Evolutionary conservation across 306 rosid species (phyloP), one percentile per base, ranked within the genome.

Genomic region (Sicyos edulis): DNA sequence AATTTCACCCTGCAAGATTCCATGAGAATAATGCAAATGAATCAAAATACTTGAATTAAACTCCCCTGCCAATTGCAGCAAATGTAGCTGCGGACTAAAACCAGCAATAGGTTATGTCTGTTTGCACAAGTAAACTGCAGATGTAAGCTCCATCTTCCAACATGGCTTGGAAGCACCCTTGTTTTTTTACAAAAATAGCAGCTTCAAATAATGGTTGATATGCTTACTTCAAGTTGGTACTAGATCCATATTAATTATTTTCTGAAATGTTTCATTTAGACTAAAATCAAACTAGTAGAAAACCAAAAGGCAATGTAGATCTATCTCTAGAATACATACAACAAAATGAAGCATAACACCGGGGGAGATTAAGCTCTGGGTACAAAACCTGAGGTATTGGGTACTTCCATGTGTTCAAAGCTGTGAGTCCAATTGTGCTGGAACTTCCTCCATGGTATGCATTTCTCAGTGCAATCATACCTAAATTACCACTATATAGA

Each of bases 401-500:
- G 79, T 92, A 90, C 79, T 92, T 92, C 98, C 96, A 90, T 0
- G 96, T 84, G 83, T 82, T 90, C 71, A 92, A 76, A 53, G 96
- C 96, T 2, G 96, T 92, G 61, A 90, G 76, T 61, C 90, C 96
- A 70, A 90, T 72, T 13, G 98, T 92, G 72, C 73, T 61, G 50
- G 96, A 81, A 78, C 96, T 92, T 40, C 98, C 98, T 12, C 96
- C 98, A 82, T 90, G 98, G 82, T 92, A 90, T 26, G 89, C 96
- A 82, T 92, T 92, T 80, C 98, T 86, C 81, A 92, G 52, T 10
- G 96, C 86, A 81, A 92, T 84, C 96, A 92, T 90, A 57, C 87
- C 96, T 29, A 90, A 89, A 81, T 77, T 88, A 56, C 96, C 92
- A 15, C 88, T 85, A 70, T 88, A 92, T 8, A 92, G 86, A 55